These are phyloP conservation scores for Entomortierella parvispora DNA, from an alignment of 192 early-diverging fungal genomes.

Conservation along the genomic window DNA sequence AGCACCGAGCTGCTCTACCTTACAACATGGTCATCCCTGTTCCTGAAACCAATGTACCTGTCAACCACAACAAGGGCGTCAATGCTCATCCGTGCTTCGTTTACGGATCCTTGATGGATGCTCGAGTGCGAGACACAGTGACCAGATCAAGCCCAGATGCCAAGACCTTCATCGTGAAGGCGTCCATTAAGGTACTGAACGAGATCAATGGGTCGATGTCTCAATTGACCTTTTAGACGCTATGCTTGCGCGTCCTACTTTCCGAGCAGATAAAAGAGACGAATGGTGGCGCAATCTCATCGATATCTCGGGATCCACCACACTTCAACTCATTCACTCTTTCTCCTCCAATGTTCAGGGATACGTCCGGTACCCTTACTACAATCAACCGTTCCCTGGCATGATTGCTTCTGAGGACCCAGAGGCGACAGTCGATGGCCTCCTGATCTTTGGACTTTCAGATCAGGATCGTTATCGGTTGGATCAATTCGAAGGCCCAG, in stretches of 20 bases:
- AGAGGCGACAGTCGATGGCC: constrained; percentile 14
- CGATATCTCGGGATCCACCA: background rate
- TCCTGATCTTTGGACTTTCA: constrained; percentile 30
- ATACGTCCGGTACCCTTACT: constrained; percentile 25
- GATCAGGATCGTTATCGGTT: constrained; percentile 18
- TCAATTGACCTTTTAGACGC: too few species aligned
- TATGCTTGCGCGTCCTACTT: too few species aligned
- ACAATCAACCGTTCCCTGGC: constrained; percentile 41
- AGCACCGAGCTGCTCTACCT: too few species aligned
- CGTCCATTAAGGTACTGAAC: constrained; percentile 22
- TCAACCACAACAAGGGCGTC: too few species aligned
- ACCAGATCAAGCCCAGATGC: constrained; percentile 7
- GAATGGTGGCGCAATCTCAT: background rate
- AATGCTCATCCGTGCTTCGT: constrained; percentile 27
- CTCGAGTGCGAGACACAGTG: constrained; percentile 20
- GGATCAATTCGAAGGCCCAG: constrained; percentile 32
- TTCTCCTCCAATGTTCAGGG: background rate
- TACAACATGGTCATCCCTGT: too few species aligned
- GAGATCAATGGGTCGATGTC: too few species aligned
- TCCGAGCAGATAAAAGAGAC: background rate
- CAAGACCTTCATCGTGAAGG: constrained; percentile 10
- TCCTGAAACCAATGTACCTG: too few species aligned
- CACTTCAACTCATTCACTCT: background rate
- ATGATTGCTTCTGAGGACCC: constrained; percentile 19
- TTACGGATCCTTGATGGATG: constrained; percentile 38